Conservation (phyloP, 1,139 yeast genomes). For the Taphrina wiesneri region DNA sequence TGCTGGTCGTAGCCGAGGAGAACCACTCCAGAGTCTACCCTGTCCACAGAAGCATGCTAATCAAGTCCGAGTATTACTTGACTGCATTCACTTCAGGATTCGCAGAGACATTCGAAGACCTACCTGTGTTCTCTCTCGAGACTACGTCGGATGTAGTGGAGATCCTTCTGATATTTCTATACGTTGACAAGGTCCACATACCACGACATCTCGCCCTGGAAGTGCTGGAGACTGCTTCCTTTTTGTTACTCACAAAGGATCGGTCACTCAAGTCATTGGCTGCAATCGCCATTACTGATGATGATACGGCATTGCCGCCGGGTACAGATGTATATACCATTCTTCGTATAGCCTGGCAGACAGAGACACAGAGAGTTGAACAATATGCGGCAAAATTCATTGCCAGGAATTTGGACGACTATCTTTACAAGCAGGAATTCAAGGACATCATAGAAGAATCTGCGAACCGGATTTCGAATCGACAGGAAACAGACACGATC, state of each 20-base stretch:
- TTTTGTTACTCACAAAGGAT: constrained; percentile 57
- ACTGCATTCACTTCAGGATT: constrained; percentile 62
- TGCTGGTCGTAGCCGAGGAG: constrained; percentile 36
- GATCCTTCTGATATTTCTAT: constrained; percentile 57
- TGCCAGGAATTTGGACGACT: constrained; percentile 54
- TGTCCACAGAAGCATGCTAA: constrained; percentile 61
- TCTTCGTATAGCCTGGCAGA: constrained; percentile 66
- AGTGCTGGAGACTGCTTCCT: constrained; percentile 61
- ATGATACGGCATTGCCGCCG: constrained; percentile 40
- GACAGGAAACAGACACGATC: constrained; percentile 77
- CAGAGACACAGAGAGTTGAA: constrained; percentile 65
- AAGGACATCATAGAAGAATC: constrained; percentile 52
- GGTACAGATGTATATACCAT: constrained; percentile 55
- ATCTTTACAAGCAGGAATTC: constrained; percentile 49
- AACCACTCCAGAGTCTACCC: constrained; percentile 51
- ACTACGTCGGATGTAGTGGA: constrained; percentile 54
- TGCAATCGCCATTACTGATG: constrained; percentile 59
- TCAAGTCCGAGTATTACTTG: constrained; percentile 64
- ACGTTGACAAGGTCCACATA: constrained; percentile 61
- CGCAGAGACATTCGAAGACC: constrained; percentile 44
- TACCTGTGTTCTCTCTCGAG: constrained; percentile 48
- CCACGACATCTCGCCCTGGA: constrained; percentile 57
- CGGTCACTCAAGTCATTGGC: constrained; percentile 59
- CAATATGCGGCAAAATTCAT: constrained; percentile 61
- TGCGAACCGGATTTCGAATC: constrained; percentile 58